phyloP scores from a whole-genome alignment of 2,329 filamentous ascomycete species.

The Colletotrichum tofieldiae region DNA sequence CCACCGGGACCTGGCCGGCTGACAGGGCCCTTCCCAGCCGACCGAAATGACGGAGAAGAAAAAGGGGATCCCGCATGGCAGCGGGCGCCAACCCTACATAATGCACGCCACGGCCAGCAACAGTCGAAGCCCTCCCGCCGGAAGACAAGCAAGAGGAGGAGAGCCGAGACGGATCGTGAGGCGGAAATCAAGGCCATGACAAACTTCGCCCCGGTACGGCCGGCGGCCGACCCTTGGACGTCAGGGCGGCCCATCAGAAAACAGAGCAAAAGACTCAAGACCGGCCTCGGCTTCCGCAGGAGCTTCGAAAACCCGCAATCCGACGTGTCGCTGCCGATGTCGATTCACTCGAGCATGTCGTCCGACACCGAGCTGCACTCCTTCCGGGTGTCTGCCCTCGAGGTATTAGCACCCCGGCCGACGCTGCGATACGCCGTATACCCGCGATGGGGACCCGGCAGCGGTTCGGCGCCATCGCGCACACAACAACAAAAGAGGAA shows the following conservation, averaged over 20 bases:
- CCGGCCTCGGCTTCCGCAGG: conserved; percentile 62
- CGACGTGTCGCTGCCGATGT: conserved; percentile 83
- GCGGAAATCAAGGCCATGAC: conserved; percentile 92
- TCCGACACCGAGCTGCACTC: conserved; percentile 81
- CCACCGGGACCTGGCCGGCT: conserved; percentile 36
- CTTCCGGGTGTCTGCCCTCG: conserved; percentile 85
- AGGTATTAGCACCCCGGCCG: conserved; percentile 87
- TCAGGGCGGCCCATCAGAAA: conserved; percentile 73
- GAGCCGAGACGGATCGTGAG: conserved; percentile 83
- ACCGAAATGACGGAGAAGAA: conserved; percentile 42
- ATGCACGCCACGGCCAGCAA: conserved; percentile 70
- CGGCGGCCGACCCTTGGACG: conserved; percentile 72
- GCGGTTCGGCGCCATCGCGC: conserved; percentile 62
- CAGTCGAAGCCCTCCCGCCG: conserved; percentile 69
- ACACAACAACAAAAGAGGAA: conserved; percentile 68
- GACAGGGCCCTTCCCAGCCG: conserved; percentile 43
- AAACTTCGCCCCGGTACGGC: conserved; percentile 76
- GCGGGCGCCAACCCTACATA: conserved; percentile 68
- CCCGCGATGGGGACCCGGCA: conserved; percentile 69
- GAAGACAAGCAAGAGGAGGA: conserved; percentile 83
- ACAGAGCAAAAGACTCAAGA: conserved; percentile 77
- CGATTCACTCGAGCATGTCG: conserved; percentile 83
- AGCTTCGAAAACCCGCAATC: conserved; percentile 76
- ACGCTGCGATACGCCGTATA: conserved; percentile 82
- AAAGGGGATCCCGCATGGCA: conserved; percentile 48